Evolutionary conservation across 2,329 filamentous ascomycete genomes (phyloP).

Genomic region (Cercospora brassicicola): DNA sequence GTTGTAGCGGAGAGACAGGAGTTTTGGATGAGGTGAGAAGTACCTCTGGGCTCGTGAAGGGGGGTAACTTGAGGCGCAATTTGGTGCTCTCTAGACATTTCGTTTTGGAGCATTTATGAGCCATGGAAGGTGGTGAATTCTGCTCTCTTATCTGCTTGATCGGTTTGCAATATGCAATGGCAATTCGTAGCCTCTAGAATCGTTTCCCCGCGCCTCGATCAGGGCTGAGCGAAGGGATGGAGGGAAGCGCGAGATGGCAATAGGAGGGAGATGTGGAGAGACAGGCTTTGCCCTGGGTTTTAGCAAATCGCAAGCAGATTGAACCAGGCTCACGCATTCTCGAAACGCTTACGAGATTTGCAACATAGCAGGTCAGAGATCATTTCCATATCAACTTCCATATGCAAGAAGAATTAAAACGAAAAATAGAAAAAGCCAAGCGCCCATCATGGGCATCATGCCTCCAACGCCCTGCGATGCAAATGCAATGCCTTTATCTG

Average conservation of each 20-base stretch:
- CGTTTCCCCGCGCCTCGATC: accelerated
- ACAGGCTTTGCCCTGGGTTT: no score
- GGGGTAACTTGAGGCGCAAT: no score
- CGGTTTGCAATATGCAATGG: no score
- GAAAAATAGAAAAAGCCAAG: background rate
- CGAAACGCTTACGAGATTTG: no score
- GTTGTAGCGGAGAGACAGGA: background rate
- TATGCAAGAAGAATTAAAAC: background rate
- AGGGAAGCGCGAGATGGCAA: background rate
- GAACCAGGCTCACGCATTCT: no score
- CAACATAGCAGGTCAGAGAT: background rate
- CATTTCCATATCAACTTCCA: background rate
- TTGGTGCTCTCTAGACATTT: no score
- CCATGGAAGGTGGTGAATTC: no score
- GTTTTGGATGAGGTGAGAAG: background rate
- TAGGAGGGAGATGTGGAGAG: background rate
- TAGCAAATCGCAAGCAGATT: no score
- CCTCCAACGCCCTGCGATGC: background rate
- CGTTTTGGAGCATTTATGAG: no score
- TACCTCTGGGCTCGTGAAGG: no score
- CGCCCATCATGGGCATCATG: background rate
- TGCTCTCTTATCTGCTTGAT: background rate
- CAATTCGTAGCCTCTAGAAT: background rate
- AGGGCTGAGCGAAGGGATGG: background rate
- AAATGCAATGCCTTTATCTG: slow-evolving; percentile 4